phyloP scores from a whole-genome alignment of 345 rosid species.

The Populus nigra region DNA sequence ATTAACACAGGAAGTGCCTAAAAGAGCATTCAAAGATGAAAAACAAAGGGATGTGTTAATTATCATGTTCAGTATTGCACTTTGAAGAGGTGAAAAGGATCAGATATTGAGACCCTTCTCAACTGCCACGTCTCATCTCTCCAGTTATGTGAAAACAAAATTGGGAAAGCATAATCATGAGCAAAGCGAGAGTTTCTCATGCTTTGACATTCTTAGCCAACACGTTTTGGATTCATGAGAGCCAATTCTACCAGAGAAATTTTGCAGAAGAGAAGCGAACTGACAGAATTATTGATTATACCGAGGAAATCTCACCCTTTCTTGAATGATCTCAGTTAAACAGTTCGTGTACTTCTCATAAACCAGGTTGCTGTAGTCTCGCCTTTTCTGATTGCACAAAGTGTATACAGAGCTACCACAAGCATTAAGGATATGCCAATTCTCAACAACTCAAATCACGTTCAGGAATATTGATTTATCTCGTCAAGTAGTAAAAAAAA shows the following conservation, averaged over 20 bases:
- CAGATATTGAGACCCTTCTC: too few relatives aligned
- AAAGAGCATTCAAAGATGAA: not conserved
- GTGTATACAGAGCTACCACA: not conserved
- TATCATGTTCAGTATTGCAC: too few relatives aligned
- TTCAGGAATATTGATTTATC: too few relatives aligned
- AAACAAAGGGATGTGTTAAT: too few relatives aligned
- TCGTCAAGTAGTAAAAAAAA: too few relatives aligned
- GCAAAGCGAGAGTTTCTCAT: too few relatives aligned
- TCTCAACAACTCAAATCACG: not conserved
- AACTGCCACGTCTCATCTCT: too few relatives aligned
- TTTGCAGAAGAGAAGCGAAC: too few relatives aligned
- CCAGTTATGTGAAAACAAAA: too few relatives aligned
- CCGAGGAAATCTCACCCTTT: not conserved
- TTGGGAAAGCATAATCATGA: too few relatives aligned
- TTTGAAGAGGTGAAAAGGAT: too few relatives aligned
- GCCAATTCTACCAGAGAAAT: too few relatives aligned
- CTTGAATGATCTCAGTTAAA: constrained; percentile 2
- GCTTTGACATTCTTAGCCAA: not conserved
- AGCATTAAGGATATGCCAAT: constrained; percentile 4
- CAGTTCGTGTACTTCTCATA: constrained; percentile 1
- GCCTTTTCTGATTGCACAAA: not conserved
- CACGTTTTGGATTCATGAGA: not conserved
- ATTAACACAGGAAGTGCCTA: constrained; percentile 8
- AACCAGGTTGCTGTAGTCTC: not conserved
- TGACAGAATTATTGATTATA: not conserved